These are phyloP conservation scores for Ascoidea tarda DNA, from an alignment of 805 yeast genomes.

Conservation along the genomic window DNA sequence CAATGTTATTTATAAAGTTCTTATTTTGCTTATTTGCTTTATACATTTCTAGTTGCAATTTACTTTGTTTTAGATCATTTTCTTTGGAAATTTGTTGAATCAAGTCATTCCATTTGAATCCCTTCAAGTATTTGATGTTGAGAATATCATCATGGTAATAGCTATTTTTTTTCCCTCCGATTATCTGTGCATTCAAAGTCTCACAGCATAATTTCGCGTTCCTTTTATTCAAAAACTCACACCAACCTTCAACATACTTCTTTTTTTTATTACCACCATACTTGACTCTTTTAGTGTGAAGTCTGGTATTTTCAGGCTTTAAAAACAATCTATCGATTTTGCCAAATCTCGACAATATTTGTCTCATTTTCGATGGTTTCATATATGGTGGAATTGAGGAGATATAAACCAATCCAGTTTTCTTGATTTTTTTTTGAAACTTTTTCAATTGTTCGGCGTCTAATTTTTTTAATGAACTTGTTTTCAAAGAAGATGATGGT, in stretches of 20 bases:
- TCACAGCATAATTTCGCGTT: slow-evolving; percentile 82
- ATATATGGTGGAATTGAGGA: slow-evolving; percentile 91
- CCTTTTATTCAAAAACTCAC: slow-evolving; percentile 69
- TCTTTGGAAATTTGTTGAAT: slow-evolving; percentile 89
- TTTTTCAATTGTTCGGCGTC: slow-evolving; percentile 20
- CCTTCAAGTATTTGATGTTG: slow-evolving; percentile 78
- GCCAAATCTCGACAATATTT: slow-evolving; percentile 71
- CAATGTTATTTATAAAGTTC: slow-evolving; percentile 36
- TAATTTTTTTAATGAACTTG: slow-evolving; percentile 8
- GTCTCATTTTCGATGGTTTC: slow-evolving; percentile 88
- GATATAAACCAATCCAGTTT: slow-evolving; percentile 86
- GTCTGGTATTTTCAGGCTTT: slow-evolving; percentile 67
- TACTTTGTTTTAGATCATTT: slow-evolving; percentile 77
- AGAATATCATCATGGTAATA: slow-evolving; percentile 90
- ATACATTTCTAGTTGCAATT: slow-evolving; percentile 74
- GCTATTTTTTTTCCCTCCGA: slow-evolving; percentile 87
- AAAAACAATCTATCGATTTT: slow-evolving; percentile 75
- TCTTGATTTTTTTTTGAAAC: slow-evolving; percentile 32
- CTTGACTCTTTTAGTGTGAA: slow-evolving; percentile 54
- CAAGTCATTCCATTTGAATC: slow-evolving; percentile 90
- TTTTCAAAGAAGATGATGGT: slow-evolving; percentile 5
- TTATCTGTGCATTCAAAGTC: slow-evolving; percentile 73
- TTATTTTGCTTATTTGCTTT: slow-evolving; percentile 84
- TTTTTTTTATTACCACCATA: slow-evolving; percentile 87
- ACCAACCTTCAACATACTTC: slow-evolving; percentile 93